Evolutionary conservation across 352 stramenopile species (phyloP), one percentile per base, ranked within the genome.

Genomic region (Pseudoperonospora humuli): DNA sequence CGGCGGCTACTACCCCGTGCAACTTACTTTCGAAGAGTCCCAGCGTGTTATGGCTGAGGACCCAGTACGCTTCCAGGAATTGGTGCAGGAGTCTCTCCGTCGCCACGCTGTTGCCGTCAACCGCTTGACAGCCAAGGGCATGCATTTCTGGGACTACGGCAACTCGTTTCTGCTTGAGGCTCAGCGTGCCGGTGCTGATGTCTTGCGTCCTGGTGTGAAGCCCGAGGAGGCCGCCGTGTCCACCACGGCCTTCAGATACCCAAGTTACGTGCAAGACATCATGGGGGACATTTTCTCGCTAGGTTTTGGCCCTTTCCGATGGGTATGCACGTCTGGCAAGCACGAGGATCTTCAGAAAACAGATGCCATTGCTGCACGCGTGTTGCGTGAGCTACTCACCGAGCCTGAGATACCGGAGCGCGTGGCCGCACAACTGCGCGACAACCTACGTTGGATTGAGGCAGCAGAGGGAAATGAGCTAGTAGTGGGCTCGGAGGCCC

Each of bases 251-350:
- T 95, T 95, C 59, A 75, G 77, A 50, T 95, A 95, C 64, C 78
- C 79, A 21, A 89, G 71, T 20, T 94, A 94, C 57, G 80, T 95
- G 21, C 80, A 95, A 56, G 84, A 93, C 54, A 95, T 95, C 44
- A 93, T 95, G 82, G 84, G 84, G 31, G 82, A 93, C 62, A 93
- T 95, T 48, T 94, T 93, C 64, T 93, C 76, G 29, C 76, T 94
- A 11, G 84, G 84, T 18, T 95, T 95, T 54, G 84, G 84, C 13
- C 82, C 84, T 6, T 95, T 95, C 73, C 79, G 82, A 13, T 95
- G 84, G 84, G 79, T 95, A 15, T 95, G 82, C 48, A 86, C 80
- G 34, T 90, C 73, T 0, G 69, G 73, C 33, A 61, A 52, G 7
- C 53, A 71, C 17, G 56, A 70, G 10, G 82, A 95, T 41, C 64